Conservation (phyloP, 2,329 filamentous ascomycete species). For the Aspergillus neoniger region DNA sequence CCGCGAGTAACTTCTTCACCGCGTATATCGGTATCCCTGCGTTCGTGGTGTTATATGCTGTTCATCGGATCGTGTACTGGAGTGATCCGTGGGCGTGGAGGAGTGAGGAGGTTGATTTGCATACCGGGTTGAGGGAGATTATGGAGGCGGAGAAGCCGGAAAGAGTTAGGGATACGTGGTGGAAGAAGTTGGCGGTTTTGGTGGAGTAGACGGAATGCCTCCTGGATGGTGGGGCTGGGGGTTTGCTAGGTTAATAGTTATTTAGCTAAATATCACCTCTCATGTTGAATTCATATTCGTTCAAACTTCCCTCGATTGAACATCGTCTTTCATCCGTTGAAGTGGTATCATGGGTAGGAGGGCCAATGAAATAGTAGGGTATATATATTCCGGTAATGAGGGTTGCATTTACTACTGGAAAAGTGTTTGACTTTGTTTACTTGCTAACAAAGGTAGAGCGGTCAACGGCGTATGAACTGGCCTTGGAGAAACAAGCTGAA, state of each 20-base stretch:
- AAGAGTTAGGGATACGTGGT: constrained; percentile 34
- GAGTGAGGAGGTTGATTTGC: constrained; percentile 55
- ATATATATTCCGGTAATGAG: too few species aligned
- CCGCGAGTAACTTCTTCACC: constrained; percentile 63
- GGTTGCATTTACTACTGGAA: too few species aligned
- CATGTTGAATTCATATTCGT: too few species aligned
- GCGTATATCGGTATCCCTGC: constrained; percentile 67
- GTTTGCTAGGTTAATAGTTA: too few species aligned
- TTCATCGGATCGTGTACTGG: constrained; percentile 52
- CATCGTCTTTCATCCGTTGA: too few species aligned
- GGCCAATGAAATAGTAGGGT: too few species aligned
- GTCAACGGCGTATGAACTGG: too few species aligned
- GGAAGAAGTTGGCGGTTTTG: constrained; percentile 33
- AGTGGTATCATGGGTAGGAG: too few species aligned
- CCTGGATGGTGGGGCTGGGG: too few species aligned
- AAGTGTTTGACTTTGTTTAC: too few species aligned
- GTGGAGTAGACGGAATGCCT: constrained; percentile 25
- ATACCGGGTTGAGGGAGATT: constrained; percentile 56
- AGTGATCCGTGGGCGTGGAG: constrained; percentile 55
- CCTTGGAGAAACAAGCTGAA: too few species aligned
- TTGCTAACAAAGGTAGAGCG: too few species aligned
- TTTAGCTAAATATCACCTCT: neutral
- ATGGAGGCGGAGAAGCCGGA: constrained; percentile 48
- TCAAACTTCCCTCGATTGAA: rapidly evolving
- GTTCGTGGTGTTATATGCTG: constrained; percentile 58